Base-by-base conservation (phyloP, 2,329 filamentous ascomycete genomes). In the Exophiala sp. region DNA sequence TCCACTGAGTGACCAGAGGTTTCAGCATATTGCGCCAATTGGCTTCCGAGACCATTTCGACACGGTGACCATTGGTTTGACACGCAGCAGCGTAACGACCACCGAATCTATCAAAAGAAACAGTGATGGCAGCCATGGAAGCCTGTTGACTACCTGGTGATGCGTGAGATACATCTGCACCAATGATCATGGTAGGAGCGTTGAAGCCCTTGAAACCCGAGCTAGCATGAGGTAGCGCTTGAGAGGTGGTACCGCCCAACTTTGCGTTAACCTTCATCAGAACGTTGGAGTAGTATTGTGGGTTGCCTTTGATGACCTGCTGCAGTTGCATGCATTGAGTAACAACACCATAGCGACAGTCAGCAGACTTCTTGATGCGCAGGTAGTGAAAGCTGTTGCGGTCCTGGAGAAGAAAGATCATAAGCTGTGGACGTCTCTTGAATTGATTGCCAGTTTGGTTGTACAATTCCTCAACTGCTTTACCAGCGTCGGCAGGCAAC, bases 241-340 rank as follows among this genome's bases (percentile, higher is more conserved):
- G 71, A 56, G 73, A 85, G 1, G 90, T 96, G 0, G 83, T 80
- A 5, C 94, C 94, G 11, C 94, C 94, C 2, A 99, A 80, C 75
- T 99, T 99, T 3, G 89, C 88, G 64, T 99, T 97, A 61, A 99
- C 84, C 75, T 99, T 99, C 89, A 99, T 94, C 60, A 85, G 82
- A 0, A 99, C 90, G 58, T 99, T 99, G 1, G 89, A 94, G 65
- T 89, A 87, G 71, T 97, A 97, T 65, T 99, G 94, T 0, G 80
- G 79, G 18, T 87, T 83, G 12, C 81, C 82, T 67, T 86, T 87
- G 35, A 74, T 64, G 1, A 92, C 88, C 55, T 95, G 87, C 0
- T 74, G 73, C 2, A 78, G 75, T 61, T 91, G 85, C n/a, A 97
- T 67, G 58, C 91, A 87, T 68, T 97, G 94, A 0, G 90, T 89